A percentile compares a stretch with the other conserved stretches of the same genome.
These are phyloP conservation scores for Odonthalia washingtoniensis DNA, from an alignment of 31 red algal genomes.

Conservation along the genomic window DNA sequence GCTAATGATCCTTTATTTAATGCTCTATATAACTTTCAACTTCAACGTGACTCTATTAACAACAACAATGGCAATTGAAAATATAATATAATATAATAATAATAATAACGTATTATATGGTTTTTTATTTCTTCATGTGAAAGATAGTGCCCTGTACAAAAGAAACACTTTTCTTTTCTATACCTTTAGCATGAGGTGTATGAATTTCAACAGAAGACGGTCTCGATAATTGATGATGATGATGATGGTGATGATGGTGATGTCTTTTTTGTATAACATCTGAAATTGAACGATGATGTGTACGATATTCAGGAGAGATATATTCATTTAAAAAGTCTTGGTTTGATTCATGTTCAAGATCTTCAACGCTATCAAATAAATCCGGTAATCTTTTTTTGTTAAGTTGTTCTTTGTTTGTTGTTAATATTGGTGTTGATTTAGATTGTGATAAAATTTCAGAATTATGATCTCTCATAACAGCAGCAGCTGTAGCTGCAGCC, in stretches of 20 bases:
- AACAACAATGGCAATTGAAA: background rate
- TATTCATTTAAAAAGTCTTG: slow-evolving; percentile 3
- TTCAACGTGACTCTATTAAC: background rate
- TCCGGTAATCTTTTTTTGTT: background rate
- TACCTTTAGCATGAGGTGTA: background rate
- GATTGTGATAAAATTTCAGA: background rate
- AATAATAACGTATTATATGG: background rate
- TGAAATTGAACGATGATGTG: too few relatives aligned
- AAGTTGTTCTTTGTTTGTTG: background rate
- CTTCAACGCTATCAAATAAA: background rate
- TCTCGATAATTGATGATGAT: slow-evolving; percentile 3
- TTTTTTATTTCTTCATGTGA: background rate
- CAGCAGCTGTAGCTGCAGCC: slow-evolving; percentile 71
- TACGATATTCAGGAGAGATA: background rate
- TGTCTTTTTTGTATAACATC: too few relatives aligned
- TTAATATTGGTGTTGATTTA: background rate
- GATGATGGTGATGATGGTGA: background rate
- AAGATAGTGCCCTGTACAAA: slow-evolving; percentile 31
- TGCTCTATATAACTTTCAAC: background rate
- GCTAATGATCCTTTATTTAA: slow-evolving; percentile 30
- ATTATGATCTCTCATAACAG: slow-evolving; percentile 53
- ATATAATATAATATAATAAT: background rate
- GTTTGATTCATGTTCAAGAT: background rate
- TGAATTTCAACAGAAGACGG: slow-evolving; percentile 7
- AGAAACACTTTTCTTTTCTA: slow-evolving; percentile 7